These are phyloP conservation scores for Phytophthora boehmeriae DNA, from an alignment of 352 stramenopile genomes.

Conservation along the genomic window DNA sequence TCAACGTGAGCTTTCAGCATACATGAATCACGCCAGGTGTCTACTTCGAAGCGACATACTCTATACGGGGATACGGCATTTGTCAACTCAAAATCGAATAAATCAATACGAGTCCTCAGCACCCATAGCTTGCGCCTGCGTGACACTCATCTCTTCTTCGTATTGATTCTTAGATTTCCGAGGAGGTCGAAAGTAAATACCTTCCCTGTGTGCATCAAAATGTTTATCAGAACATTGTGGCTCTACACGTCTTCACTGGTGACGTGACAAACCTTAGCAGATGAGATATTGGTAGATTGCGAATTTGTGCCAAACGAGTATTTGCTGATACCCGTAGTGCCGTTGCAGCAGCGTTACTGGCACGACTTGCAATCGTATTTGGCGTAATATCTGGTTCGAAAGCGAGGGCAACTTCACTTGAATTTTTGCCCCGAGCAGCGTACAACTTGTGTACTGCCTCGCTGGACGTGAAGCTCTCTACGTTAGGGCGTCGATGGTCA, in stretches of 20 bases:
- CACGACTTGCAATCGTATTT: background rate
- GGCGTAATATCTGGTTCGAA: background rate
- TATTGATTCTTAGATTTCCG: constrained; percentile 14
- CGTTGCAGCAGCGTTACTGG: constrained; percentile 1
- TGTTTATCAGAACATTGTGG: constrained; percentile 9
- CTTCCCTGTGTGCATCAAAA: constrained; percentile 31
- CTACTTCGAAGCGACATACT: too few species aligned
- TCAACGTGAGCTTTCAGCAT: too few species aligned
- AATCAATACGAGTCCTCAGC: constrained; percentile 45
- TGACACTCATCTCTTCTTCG: constrained; percentile 8
- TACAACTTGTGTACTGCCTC: constrained; percentile 51
- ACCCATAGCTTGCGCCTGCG: constrained; percentile 9
- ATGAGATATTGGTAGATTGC: constrained; percentile 46
- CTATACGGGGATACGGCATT: too few species aligned
- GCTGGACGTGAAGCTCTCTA: constrained; percentile 44
- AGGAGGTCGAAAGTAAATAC: constrained; percentile 46
- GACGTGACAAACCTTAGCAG: constrained; percentile 37
- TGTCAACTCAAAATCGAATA: too few species aligned
- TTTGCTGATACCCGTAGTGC: constrained; percentile 39
- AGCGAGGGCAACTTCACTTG: background rate
- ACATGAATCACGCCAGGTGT: too few species aligned
- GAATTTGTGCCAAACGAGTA: constrained; percentile 43
- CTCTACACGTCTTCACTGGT: background rate
- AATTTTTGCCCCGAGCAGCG: constrained; percentile 29
- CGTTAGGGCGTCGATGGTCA: constrained; percentile 33